Base-by-base conservation (phyloP, 1,284 basidiomycete species). In the Cryptococcus sp. region DNA sequence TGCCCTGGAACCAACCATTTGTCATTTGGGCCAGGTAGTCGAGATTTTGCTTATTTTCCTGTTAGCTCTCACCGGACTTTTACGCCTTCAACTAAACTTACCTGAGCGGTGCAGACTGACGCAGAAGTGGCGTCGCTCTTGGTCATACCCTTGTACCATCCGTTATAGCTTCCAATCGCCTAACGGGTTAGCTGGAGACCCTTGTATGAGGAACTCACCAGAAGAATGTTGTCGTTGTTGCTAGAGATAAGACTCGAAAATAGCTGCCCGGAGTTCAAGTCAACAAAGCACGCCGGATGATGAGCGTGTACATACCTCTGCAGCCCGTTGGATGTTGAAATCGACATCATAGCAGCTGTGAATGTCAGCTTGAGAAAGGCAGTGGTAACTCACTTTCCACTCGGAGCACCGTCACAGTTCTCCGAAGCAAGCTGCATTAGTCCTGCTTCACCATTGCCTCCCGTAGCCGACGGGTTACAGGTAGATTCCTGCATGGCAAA, bases 401-500 rank as follows among this genome's bases (percentile, higher is more conserved):
- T 56, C 15, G 64, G 60, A 44, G 64, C 65, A 6, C 63, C 59
- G 25, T 74, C 82, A 69, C 91, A 94, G 78, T 93, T 93, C 67
- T 89, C 88, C 48, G 80, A 73, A 16, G 88, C 88, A 67, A 93
- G 82, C 78, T 94, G 91, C 90, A 93, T 93, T 55, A 84, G 63
- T 46, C 91, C 92, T 67, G 88, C 86, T 73, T 93, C 91, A 54
- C 90, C 89, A 11, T 81, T 88, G 23, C 87, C 88, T 57, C 92
- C 91, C 47, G 85, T 81, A 5, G 83, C 84, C n/a, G 78, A 59
- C 1, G 87, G 83, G 64, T 88, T 85, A 81, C 92, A 94, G 48
- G 82, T 80, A 45, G 85, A 86, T 77, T 89, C 88, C 74, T 88
- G 87, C 86, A 94, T 88, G 39, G 91, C 90, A 64, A 94, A 88